Percentiles rank a stretch among this genome's conserved stretches.
Evolutionary conservation across 257 asterid species (phyloP).

Genomic region (Solanum pimpinellifolium): DNA sequence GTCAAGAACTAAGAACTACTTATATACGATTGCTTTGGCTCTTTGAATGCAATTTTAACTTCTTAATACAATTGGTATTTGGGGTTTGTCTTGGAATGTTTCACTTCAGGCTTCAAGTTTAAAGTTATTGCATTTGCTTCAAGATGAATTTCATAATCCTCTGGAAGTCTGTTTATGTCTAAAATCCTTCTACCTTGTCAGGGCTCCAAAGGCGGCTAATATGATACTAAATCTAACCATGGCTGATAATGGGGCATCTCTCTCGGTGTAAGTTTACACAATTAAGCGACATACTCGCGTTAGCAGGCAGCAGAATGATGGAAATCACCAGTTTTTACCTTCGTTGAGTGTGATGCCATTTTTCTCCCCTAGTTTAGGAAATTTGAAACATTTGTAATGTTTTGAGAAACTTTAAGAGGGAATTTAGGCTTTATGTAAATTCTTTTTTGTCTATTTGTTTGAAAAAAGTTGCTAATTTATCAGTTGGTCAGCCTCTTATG

Average conservation of each 20-base stretch:
- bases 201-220: conserved; percentile 95
- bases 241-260: conserved; percentile 87
- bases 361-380: background rate
- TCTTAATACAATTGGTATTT: background rate
- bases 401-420: background rate
- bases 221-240: conserved; percentile 72
- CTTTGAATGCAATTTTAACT: background rate
- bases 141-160: background rate
- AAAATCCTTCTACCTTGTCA: conserved; percentile 9
- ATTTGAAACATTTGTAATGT: background rate
- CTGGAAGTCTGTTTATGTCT: background rate
- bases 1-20: background rate
- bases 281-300: background rate
- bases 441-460: background rate
- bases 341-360: no score
- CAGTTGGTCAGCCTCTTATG: background rate
- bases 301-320: background rate
- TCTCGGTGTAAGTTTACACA: conserved; percentile 31
- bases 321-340: background rate
- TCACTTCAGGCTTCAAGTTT: background rate
- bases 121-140: background rate
- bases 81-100: background rate
- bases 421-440: background rate
- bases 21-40: background rate
- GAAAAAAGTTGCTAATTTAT: background rate